Evolutionary conservation across 345 rosid genomes (phyloP).

Genomic region (Garcia nutans): DNA sequence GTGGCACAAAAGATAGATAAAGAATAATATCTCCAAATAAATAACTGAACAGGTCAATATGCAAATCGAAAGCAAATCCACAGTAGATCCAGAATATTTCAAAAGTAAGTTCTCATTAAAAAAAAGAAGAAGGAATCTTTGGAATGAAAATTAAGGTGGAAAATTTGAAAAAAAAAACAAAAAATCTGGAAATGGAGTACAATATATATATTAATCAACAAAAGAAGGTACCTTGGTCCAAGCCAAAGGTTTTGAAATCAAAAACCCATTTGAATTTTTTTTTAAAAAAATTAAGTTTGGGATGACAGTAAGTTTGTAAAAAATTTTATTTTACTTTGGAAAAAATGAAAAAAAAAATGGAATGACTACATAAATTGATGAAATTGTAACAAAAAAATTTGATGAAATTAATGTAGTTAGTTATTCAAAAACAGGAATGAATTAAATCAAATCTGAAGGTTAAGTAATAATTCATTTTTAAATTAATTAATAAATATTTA

Average conservation of each 20-base stretch:
- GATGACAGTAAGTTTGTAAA: too few relatives aligned
- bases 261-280: neutral
- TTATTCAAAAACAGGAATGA: too few relatives aligned
- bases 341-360: too few relatives aligned
- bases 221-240: constrained; percentile 11
- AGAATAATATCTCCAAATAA: neutral
- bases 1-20: neutral
- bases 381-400: too few relatives aligned
- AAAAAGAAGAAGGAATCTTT: constrained; percentile 3
- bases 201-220: neutral
- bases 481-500: too few relatives aligned
- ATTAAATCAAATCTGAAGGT: too few relatives aligned
- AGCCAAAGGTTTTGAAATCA: neutral
- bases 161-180: neutral
- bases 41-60: neutral
- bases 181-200: neutral
- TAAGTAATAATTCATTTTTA: too few relatives aligned
- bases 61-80: constrained; percentile 11
- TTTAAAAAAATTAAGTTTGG: too few relatives aligned
- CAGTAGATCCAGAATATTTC: constrained; percentile 26
- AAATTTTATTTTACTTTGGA: too few relatives aligned
- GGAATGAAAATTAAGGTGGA: neutral
- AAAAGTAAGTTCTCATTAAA: neutral
- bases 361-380: too few relatives aligned
- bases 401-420: too few relatives aligned